Evolutionary conservation across 176 grass and related monocot species (phyloP).

Genomic region (Aegilops longissima): DNA sequence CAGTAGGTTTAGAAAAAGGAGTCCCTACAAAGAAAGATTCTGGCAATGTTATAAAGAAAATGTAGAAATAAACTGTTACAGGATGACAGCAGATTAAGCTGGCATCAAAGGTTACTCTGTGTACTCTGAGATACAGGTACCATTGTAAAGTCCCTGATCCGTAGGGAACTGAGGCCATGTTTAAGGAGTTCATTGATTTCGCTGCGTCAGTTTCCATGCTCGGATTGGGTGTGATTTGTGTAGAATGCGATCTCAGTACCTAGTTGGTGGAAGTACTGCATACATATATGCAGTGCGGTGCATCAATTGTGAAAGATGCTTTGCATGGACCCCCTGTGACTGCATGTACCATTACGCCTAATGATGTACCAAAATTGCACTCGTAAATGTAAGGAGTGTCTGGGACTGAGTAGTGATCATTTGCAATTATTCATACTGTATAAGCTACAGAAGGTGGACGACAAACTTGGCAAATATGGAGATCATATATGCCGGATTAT

Average conservation of each 20-base stretch:
- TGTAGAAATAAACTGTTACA: constrained; percentile 12
- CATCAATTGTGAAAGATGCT: constrained; percentile 22
- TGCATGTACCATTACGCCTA: constrained; percentile 12
- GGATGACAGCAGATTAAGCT: constrained; percentile 2
- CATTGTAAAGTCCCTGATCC: constrained; percentile 24
- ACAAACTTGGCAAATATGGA: not conserved
- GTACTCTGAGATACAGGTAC: not conserved
- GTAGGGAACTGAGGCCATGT: not conserved
- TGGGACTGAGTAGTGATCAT: not conserved
- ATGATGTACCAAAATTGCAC: not conserved
- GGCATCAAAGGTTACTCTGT: not conserved
- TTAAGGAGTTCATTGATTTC: constrained; percentile 27
- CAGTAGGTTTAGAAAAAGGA: constrained; percentile 25
- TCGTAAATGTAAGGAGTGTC: constrained; percentile 25
- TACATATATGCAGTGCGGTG: not conserved
- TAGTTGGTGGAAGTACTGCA: not conserved
- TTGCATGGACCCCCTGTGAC: not conserved
- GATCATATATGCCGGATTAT: not conserved
- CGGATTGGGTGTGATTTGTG: not conserved
- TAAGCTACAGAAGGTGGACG: not conserved
- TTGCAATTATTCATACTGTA: constrained; percentile 17
- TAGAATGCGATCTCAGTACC: not conserved
- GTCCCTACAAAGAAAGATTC: constrained; percentile 26
- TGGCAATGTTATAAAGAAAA: constrained; percentile 10
- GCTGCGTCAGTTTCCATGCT: constrained; percentile 12